Evolutionary conservation across 768 basidiomycete species (phyloP), one percentile per base, ranked within the genome.

Genomic region (Panellus pusillus): DNA sequence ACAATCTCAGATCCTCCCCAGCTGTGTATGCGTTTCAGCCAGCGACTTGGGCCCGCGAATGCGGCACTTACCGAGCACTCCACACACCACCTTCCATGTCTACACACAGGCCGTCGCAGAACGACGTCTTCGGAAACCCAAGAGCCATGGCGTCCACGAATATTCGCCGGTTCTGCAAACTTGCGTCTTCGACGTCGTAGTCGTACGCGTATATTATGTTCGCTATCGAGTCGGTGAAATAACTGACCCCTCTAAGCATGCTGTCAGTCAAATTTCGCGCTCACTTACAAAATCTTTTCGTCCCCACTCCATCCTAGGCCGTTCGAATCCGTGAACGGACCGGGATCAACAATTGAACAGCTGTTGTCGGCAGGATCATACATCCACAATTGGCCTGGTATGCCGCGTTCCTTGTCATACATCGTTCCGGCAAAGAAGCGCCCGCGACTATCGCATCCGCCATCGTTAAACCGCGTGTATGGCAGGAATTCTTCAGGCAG

Each of bases 171-270:
- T 84, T 83, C 39, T 75, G 72, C 36, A 86, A 61, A 9, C 32
- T 35, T 14, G 32, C 32, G 13, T 72, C 68, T n/a, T 84, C 86
- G 43, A 79, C 71, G 17, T 78, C 71, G 60, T 87, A 88, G 63
- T 86, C 82, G 62, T 85, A 86, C 18, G 80, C 82, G 57, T 84
- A 82, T 57, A 89, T 88, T 59, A 75, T 72, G 69, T 87, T 85
- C n/a, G 69, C 70, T 50, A 80, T 67, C 1, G 84, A 87, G 66
- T 88, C 83, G 50, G 86, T 87, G 65, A 86, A 86, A 69, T 86
- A 87, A 66, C 86, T 87, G 58, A 41, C 15, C 63, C 42, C 46
- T 39, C 44, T 42, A 45, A 56, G 42, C 32, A 47, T 40, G 45
- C 47, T 9, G 54, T 17, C 51, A 27, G 18, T 6, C 49, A 57